Evolutionary conservation across 495 filamentous ascomycete genomes (phyloP), one percentile per base, ranked within the genome.

Genomic region (Barbatosphaeria neglecta): DNA sequence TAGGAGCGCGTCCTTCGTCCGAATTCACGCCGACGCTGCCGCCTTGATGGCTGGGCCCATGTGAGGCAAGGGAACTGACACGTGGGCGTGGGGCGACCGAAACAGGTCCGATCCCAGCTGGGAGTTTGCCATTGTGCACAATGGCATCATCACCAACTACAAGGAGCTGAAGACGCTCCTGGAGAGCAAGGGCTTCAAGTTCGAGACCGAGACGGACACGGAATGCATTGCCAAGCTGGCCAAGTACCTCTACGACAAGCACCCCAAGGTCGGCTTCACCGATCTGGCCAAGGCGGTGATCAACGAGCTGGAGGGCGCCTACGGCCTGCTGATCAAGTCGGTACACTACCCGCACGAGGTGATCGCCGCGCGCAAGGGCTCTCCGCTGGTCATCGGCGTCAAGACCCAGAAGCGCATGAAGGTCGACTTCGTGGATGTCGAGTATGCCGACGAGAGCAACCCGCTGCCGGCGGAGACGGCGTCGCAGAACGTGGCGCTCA

Each of bases 81-180:
- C 17, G 37, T n/a, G n/a, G n/a, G n/a, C n/a, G n/a, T 33, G 19
- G 33, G 6, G 5, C 4, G 4, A 37, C 19, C 25, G 16, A 20
- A 23, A 15, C 50, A 74, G 73, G 61, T 77, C 73, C 38, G 92
- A 98, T 60, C 81, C 83, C 57, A 84, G 72, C 56, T 97, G 89
- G 87, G 81, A 97, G 67, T 98, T 98, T 64, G 78, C 88, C 48
- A 84, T 98, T 56, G 90, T 96, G 37, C 92, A 98, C 81, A 98
- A 98, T 67, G 92, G 92, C 63, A 98, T 98, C 75, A 98, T 98
- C 72, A 98, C 92, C 72, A 98, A 98, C 76, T 98, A 98, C 80
- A 98, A 98, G 73, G 92, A 98, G 73, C 72, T 98, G 56, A 95
- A 90, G 80, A 84, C 85, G 46, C 76, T 98, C 43, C 73, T 98